Evolutionary conservation across 2,329 filamentous ascomycete genomes (phyloP), one percentile per base, ranked within the genome.

Genomic region (Mariannaea elegans): DNA sequence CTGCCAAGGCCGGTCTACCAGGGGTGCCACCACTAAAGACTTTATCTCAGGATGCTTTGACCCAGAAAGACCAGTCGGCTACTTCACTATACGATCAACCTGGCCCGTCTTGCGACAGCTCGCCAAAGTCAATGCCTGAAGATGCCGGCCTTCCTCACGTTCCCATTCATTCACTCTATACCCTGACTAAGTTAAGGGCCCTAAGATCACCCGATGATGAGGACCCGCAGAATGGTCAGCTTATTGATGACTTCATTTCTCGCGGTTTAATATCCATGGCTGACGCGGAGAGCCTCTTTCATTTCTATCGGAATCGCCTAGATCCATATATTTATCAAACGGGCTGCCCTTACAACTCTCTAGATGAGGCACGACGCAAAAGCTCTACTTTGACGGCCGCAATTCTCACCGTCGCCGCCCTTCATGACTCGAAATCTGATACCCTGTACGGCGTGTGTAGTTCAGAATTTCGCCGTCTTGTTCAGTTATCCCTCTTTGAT

Each of bases 381-480:
- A 88, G 85, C 7, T 80, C 84, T 0, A 75, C 87, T 6, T 75
- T 88, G 12, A 82, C 84, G 0, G 83, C 83, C 2, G 82, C 83
- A 1, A 84, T 86, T 18, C 78, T 86, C 27, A 84, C 85, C 0
- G 85, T 88, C 3, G 82, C 84, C 2, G 84, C 85, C 0, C 75
- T 88, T 1, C 86, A 88, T 63, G 84, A 87, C 27, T 80, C 83
- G 1, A 79, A 81, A 41, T 81, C 81, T 19, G 82, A 84, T 21
- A 76, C 77, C 7, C 78, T 84, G 13, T 82, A 87, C 39, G 80
- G 81, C 5, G 73, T 78, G 1, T 87, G 85, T 69, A 85, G 82
- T 64, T 75, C 77, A 14, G 85, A 87, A 64, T 85, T 87, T 57
- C 81, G 84, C 2, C 78, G 82, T 0, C 74, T 87, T 1, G 83